A percentile compares a stretch with the other conserved stretches of the same genome.
phyloP scores from a whole-genome alignment of 140 eudicot genomes.

The Erigeron philadelphicus region DNA sequence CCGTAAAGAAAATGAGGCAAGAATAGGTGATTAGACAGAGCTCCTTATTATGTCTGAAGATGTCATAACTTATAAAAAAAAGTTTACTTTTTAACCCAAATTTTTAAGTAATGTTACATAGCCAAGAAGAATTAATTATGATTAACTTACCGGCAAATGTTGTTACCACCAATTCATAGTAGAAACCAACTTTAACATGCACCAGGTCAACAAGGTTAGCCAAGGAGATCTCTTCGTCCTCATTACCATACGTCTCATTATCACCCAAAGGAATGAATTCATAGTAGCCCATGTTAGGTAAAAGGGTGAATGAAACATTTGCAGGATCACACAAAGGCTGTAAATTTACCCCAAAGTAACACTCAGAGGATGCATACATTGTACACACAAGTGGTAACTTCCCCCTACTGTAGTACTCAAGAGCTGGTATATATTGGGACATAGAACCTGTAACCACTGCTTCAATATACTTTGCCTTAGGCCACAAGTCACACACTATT shows the following conservation, averaged over 20 bases:
- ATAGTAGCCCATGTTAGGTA: conserved; percentile 73
- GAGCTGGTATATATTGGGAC: conserved; percentile 77
- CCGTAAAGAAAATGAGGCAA: background rate
- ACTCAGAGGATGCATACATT: conserved; percentile 83
- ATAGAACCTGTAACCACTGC: conserved; percentile 88
- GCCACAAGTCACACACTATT: conserved; percentile 70
- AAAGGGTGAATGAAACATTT: conserved; percentile 60
- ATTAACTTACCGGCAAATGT: conserved; percentile 66
- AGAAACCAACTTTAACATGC: conserved; percentile 49
- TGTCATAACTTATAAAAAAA: too few species aligned
- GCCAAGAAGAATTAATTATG: background rate
- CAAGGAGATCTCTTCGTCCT: conserved; percentile 53
- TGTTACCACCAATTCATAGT: conserved; percentile 75
- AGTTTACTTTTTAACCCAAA: background rate
- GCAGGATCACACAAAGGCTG: conserved; percentile 61
- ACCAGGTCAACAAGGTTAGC: conserved; percentile 56
- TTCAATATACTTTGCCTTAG: conserved; percentile 73
- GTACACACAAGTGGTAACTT: conserved; percentile 68
- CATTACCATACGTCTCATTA: conserved; percentile 43
- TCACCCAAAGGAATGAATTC: conserved; percentile 68
- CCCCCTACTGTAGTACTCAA: conserved; percentile 60
- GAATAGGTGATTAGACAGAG: too few species aligned
- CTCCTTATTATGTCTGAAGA: too few species aligned
- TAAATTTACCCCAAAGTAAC: conserved; percentile 76
- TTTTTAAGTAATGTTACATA: background rate